Evolutionary conservation across 2,329 filamentous ascomycete genomes (phyloP), one percentile per base, ranked within the genome.

Genomic region (Dryadomyces sulphureus): DNA sequence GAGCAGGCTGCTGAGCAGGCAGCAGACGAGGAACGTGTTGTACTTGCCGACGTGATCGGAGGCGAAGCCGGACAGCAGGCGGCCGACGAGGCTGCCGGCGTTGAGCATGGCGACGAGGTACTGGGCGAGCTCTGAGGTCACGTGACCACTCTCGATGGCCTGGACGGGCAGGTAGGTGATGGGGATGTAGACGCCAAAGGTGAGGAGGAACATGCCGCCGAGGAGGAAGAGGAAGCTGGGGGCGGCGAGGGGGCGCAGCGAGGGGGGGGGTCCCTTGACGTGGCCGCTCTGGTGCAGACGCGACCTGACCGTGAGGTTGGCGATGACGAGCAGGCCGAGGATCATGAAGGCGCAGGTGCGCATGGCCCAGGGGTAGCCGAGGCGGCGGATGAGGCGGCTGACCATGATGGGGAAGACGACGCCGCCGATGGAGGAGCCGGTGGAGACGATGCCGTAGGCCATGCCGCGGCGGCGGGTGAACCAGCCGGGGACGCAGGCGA

Each of bases 1-100:
- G 50, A 60, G 54, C 12, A 66, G 34, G 5, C 50, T 56, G 3
- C 70, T 64, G 22, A 68, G 49, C 25, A 60, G 61, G 30, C 66
- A 68, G 42, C 73, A 66, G 9, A 69, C 53, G 20, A 72, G 64
- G 41, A 67, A 65, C 24, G 62, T 55, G 50, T 68, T 67, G 56
- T 60, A 67, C 7, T 57, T 56, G 11, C 65, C 65, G 7, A 63
- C 45, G 38, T 45, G 53, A 53, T 68, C 65, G 4, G 59, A 59
- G 9, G 60, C 38, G 25, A 38, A 50, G 43, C 53, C 53, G 3
- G 54, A 45, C 14, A 50, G 21, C 38, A 56, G 45, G 9, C 63
- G 61, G 1, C 63, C 65, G 36, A 66, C 60, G 2, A 68, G 53
- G 45, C 59, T 59, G 3, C 55, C 49, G 4, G 54, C 56, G 41